Percentiles rank a stretch among this genome's conserved stretches.
phyloP scores from a whole-genome alignment of 2,329 filamentous ascomycete species.

The Pseudopyricularia javanii region DNA sequence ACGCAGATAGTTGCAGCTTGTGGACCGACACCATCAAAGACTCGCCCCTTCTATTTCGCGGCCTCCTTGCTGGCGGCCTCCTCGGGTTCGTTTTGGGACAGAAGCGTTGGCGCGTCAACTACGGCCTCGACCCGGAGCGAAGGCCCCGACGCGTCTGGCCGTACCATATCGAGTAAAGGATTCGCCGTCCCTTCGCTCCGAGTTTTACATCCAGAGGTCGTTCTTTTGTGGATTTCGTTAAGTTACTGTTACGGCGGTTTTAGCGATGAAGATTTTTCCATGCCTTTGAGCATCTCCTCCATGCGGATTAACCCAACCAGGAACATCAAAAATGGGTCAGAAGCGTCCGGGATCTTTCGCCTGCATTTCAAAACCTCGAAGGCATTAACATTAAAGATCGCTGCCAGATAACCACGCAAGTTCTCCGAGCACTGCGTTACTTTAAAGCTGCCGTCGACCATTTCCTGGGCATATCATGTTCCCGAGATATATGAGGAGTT shows the following conservation, averaged over 20 bases:
- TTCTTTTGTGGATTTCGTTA: slow-evolving; percentile 41
- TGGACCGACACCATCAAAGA: slow-evolving; percentile 21
- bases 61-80: slow-evolving; percentile 43
- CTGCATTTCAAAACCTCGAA: slow-evolving; percentile 24
- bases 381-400: slow-evolving; percentile 48
- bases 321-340: slow-evolving; percentile 40
- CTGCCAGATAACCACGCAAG: slow-evolving; percentile 25
- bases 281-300: slow-evolving; percentile 31
- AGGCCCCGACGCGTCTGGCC: slow-evolving; percentile 31
- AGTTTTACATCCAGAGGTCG: slow-evolving; percentile 52
- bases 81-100: slow-evolving; percentile 36
- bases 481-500: slow-evolving; percentile 51
- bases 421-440: slow-evolving; percentile 41
- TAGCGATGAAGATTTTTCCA: slow-evolving; percentile 32
- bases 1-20: slow-evolving; percentile 14
- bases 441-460: slow-evolving; percentile 48
- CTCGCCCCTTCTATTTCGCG: slow-evolving; percentile 34
- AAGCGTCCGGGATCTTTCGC: slow-evolving; percentile 18
- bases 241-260: slow-evolving; percentile 47
- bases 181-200: slow-evolving; percentile 36
- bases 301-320: slow-evolving; percentile 34
- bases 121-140: slow-evolving; percentile 36
- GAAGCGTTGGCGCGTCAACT: slow-evolving; percentile 56
- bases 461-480: slow-evolving; percentile 48
- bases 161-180: slow-evolving; percentile 52